phyloP scores from a whole-genome alignment of 192 early-diverging fungal species.

The Coemansia sp. region DNA sequence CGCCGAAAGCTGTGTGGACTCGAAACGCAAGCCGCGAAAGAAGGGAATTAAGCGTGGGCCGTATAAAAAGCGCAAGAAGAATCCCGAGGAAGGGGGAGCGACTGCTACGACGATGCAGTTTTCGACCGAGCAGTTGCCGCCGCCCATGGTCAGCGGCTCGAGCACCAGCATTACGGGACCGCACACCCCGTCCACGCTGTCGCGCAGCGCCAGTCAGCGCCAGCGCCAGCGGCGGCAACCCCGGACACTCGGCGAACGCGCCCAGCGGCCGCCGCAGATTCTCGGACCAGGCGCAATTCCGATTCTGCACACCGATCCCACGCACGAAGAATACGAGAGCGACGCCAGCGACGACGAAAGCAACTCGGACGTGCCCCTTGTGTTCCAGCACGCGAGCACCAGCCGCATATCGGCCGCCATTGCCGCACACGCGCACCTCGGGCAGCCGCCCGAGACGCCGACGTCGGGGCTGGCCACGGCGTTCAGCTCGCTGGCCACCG shows the following conservation, averaged over 20 bases:
- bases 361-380: slow-evolving; percentile 29
- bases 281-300: slow-evolving; percentile 44
- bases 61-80: slow-evolving; percentile 58
- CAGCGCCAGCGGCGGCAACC: neutral
- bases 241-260: neutral
- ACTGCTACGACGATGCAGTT: too few relatives aligned
- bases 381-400: slow-evolving; percentile 1
- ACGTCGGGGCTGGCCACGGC: slow-evolving; percentile 31
- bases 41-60: slow-evolving; percentile 83
- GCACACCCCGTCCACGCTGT: neutral
- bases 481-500: slow-evolving; percentile 28
- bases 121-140: neutral
- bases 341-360: slow-evolving; percentile 13
- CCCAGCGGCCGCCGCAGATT: slow-evolving; percentile 11
- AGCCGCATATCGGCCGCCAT: neutral
- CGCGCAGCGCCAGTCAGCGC: neutral
- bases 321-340: neutral
- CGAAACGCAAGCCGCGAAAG: slow-evolving; percentile 76
- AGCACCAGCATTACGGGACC: neutral
- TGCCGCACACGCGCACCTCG: neutral
- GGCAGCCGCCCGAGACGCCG: slow-evolving; percentile 25
- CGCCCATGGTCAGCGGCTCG: neutral
- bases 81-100: neutral
- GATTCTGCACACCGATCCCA: slow-evolving; percentile 37
- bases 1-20: slow-evolving; percentile 69